Base-by-base conservation (phyloP, 1,284 basidiomycete species). In the Coniophora puteana region DNA sequence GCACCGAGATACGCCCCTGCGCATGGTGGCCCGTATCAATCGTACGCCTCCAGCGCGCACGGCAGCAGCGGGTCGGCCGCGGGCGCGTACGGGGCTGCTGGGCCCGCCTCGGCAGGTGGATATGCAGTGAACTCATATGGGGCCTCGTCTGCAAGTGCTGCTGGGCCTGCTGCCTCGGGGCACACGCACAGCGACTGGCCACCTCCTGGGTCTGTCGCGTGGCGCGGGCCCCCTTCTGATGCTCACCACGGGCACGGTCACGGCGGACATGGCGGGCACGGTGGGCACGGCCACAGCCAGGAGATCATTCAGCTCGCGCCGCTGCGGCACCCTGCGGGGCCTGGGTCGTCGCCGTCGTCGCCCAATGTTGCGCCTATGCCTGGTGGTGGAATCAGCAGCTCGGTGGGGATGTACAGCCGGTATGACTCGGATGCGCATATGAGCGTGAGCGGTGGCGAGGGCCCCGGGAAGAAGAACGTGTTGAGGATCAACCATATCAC, bases 401-500 rank as follows among this genome's bases (percentile, higher is more conserved):
- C 23, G 21, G 33, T 8, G 23, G 21, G 4, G 17, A 24, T 18
- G 21, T 21, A 11, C 34, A 29, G 8, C 18, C 29, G 5, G 36
- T 13, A 22, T 16, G 1, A 23, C 40, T 39, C 12, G 26, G 11
- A 13, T 33, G 7, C 52, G 49, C 36, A 20, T 62, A 66, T 21
- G 12, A 45, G 47, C 34, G 49, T 40, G 26, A 48, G 45, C 23
- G 52, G 46, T 26, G 49, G 52, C 22, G 49, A 53, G 26, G 54
- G 54, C 8, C 48, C 56, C 6, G 67, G 67, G 36, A 80, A 80
- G 68, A 78, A 75, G 63, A 85, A 83, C 49, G 75, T 74, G 49
- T 55, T 86, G 67, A 83, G 79, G 51, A 86, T 87, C 48, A 79
- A 81, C 49, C 84, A 75, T 53, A 86, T 87, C 48, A 80, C 13